Conservation (phyloP, 768 basidiomycete species). For the Psilocybe sp. region DNA sequence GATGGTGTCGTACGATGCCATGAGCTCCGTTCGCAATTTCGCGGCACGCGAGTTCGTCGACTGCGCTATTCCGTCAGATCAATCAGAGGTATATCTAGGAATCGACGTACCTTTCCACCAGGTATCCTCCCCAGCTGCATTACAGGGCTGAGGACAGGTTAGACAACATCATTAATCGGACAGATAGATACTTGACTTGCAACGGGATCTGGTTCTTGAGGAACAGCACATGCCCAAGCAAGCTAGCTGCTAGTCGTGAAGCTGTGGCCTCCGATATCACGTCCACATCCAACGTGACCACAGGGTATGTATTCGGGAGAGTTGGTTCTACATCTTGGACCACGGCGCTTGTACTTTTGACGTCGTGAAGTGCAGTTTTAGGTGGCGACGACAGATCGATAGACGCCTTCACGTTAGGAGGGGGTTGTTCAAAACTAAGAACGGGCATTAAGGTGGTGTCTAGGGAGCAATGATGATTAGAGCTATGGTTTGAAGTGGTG, state of each 20-base stretch:
- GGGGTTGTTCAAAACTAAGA: too few species aligned
- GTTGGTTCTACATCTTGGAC: not conserved
- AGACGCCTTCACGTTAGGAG: too few species aligned
- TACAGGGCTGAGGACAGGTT: slow-evolving; percentile 48
- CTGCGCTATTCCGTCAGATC: slow-evolving; percentile 20
- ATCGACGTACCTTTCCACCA: slow-evolving; percentile 36
- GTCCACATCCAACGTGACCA: slow-evolving; percentile 47
- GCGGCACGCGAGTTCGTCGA: slow-evolving; percentile 44
- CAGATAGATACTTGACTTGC: slow-evolving; percentile 45
- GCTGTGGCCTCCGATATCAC: slow-evolving; percentile 57
- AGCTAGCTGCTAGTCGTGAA: slow-evolving; percentile 55
- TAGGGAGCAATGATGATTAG: too few species aligned
- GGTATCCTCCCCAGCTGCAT: slow-evolving; percentile 61
- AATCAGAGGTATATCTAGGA: not conserved
- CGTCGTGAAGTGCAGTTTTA: too few species aligned
- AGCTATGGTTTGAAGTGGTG: too few species aligned
- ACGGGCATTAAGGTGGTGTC: too few species aligned
- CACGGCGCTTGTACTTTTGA: too few species aligned
- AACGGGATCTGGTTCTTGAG: slow-evolving; percentile 79
- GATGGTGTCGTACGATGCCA: slow-evolving; percentile 67
- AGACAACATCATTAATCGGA: not conserved
- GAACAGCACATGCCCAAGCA: slow-evolving; percentile 71
- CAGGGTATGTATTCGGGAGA: slow-evolving; percentile 22
- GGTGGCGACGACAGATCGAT: too few species aligned
- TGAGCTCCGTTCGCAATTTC: slow-evolving; percentile 60